Evolutionary conservation across 2,329 filamentous ascomycete species (phyloP), one percentile per base, ranked within the genome.

Genomic region (Ascochyta viciae-villosae): DNA sequence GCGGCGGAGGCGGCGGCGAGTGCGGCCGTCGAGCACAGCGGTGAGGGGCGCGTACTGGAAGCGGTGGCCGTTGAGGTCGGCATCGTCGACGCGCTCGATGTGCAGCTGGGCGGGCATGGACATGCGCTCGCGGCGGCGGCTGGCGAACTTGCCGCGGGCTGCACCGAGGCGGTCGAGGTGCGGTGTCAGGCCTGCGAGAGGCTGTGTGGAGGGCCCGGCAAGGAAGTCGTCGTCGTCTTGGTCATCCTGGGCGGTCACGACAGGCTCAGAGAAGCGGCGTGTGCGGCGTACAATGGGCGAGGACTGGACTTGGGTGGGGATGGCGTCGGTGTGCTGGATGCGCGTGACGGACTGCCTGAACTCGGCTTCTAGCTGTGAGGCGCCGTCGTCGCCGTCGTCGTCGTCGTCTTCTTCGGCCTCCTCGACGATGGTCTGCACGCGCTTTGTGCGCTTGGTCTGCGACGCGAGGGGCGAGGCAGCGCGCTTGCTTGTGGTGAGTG

Each of bases 1-100:
- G 27, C 74, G 76, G 46, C 74, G 74, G 16, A 78, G 73, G 35
- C 77, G 75, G 39, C 75, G 76, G 38, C 68, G 72, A 6, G 64
- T 66, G 53, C 74, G 73, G 39, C 60, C 55, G 27, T 72, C 72
- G 5, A 76, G 60, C 15, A 74, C 68, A 7, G 68, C 68, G 22
- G 61, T 63, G 37, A 76, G 68, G 13, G 74, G 74, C 2, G 67
- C 66, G 45, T 72, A 77, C 58, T 77, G 74, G 29, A 75, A 58
- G 53, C 61, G 65, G 40, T 58, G 61, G 29, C 57, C 58, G 41
- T 61, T 57, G 35, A 58, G 46, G 38, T 63, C 57, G n/a, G 50
- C 54, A 38, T 72, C 70, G 41, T 70, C 69, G 7, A 70, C 57
- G 8, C 61, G 57, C 54, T 70, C 63, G 27, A 68, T 37, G 38